Base-by-base conservation (phyloP, 805 yeast species). In the Teunomyces funiuensis region DNA sequence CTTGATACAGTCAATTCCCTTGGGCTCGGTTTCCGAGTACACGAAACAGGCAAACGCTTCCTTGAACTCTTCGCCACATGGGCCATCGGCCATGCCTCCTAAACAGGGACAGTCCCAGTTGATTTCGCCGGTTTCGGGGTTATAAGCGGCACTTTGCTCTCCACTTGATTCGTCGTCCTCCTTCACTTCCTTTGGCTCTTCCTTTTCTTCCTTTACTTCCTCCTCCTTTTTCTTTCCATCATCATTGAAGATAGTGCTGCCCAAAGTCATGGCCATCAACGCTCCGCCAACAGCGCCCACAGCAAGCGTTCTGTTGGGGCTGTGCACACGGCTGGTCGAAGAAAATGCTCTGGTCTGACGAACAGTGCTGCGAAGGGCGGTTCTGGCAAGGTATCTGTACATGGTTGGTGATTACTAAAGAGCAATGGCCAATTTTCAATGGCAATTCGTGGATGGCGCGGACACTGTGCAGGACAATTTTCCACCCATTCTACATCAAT, bases 101-200 rank as follows among this genome's bases (percentile, higher is more conserved):
- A 93, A 73, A 66, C 98, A 91, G n/a, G 99, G 98, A 65, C 99
- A 93, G 60, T 93, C 98, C 99, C 99, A 93, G 79, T 93, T 91
- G 68, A 93, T 93, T 63, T 91, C 98, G 22, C 99, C 99, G 2
- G 99, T 93, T 57, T 87, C 96, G 22, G 97, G 97, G 69, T 91
- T 80, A 67, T 80, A 91, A 3, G 98, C 97, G 28, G 88, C 85
- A 15, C 67, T 65, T 33, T 66, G 75, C 33, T 16, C 40, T 14
- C 11, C 41, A 18, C 22, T 25, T 10, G 36, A 29, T n/a, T 31
- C 40, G 5, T 28, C 25, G 7, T 28, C 29, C 28, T 27, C 27
- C 30, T 11, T 11, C 10, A 30, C 37, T 13, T 37, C 37, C n/a
- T 11, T 14, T 6, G 9, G 27, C 13, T 10, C 38, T 27, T 40